Conservation (phyloP, 78 protist genomes). For the Dictyostelium capitatum region DNA sequence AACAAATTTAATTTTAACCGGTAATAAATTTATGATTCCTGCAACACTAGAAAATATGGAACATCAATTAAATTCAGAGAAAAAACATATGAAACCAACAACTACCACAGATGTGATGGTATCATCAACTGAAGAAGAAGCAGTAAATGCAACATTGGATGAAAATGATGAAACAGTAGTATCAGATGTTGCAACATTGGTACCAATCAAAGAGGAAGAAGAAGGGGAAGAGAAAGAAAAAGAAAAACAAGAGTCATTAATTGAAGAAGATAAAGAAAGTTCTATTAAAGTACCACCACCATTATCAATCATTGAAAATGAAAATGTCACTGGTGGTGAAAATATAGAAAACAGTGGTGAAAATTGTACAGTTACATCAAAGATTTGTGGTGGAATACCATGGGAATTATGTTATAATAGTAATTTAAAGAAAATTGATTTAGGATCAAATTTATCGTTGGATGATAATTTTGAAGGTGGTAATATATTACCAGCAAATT, state of each 20-base stretch:
- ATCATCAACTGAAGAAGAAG: background rate
- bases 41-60: slow-evolving; percentile 18
- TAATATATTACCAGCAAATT: slow-evolving; percentile 32
- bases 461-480: slow-evolving; percentile 48
- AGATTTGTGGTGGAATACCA: slow-evolving; percentile 38
- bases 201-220: background rate
- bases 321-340: no score
- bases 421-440: slow-evolving; percentile 35
- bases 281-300: background rate
- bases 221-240: background rate
- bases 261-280: background rate
- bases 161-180: background rate
- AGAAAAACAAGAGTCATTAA: background rate
- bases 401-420: slow-evolving; percentile 36
- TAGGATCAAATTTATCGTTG: slow-evolving; percentile 27
- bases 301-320: background rate
- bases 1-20: slow-evolving; percentile 27
- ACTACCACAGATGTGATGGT: background rate
- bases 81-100: background rate
- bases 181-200: background rate
- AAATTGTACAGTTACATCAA: background rate
- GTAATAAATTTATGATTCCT: slow-evolving; percentile 59
- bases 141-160: no score
- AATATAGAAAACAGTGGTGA: background rate
- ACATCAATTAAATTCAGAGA: background rate